These are phyloP conservation scores for Penicillium odoratum DNA, from an alignment of 495 filamentous ascomycete genomes.

Conservation along the genomic window DNA sequence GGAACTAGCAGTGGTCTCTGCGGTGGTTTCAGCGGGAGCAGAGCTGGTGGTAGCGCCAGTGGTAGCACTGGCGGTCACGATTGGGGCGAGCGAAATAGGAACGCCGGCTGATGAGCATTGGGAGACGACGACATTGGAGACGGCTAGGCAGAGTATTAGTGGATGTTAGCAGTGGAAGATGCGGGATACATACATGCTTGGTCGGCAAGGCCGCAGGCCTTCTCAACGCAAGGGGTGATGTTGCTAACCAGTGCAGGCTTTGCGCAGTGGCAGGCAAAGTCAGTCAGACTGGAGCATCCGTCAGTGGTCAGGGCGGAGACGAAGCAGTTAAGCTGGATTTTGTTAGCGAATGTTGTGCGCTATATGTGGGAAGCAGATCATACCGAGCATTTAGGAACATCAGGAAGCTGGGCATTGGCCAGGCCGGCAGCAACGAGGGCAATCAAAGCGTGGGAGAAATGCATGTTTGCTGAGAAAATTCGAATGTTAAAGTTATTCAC, in stretches of 20 bases:
- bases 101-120: conserved; percentile 39
- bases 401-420: conserved; percentile 40
- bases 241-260: conserved; percentile 39
- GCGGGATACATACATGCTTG: conserved; percentile 32
- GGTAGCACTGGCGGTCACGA: conserved; percentile 23
- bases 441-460: conserved; percentile 35
- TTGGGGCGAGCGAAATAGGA: conserved; percentile 40
- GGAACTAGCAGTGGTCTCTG: background rate
- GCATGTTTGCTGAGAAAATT: conserved; percentile 36
- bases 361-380: conserved; percentile 1
- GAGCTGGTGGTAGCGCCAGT: conserved; percentile 1
- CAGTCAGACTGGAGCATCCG: conserved; percentile 44
- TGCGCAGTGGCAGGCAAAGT: conserved; percentile 55
- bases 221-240: conserved; percentile 48
- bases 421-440: conserved; percentile 38
- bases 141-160: conserved; percentile 24
- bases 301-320: conserved; percentile 38
- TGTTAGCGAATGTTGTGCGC: conserved; percentile 3
- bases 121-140: conserved; percentile 36
- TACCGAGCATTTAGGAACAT: conserved; percentile 49
- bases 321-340: conserved; percentile 44
- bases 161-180: background rate
- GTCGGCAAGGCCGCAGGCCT: conserved; percentile 37
- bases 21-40: conserved; percentile 12
- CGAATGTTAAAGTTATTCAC: conserved; percentile 1